These are phyloP conservation scores for Ceratobasidium papillatum DNA, from an alignment of 1,284 basidiomycete genomes.

Conservation along the genomic window DNA sequence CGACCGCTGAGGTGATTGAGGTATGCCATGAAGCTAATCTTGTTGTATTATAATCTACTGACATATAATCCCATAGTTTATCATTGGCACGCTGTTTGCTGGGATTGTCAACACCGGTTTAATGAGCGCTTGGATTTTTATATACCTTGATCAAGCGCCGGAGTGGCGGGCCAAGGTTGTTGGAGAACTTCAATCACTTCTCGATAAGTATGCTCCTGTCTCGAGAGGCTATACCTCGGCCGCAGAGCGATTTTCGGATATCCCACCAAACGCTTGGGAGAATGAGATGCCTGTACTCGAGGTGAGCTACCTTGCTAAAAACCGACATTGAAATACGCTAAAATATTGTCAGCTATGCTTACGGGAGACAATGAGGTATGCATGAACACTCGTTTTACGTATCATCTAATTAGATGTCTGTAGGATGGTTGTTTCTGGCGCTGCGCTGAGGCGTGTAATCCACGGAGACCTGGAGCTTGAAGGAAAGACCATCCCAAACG, in stretches of 20 bases:
- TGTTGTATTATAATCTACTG: not conserved
- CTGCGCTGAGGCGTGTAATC: not conserved
- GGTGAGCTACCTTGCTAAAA: not conserved
- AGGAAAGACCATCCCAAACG: constrained; percentile 23
- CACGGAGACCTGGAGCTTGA: constrained; percentile 1
- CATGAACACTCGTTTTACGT: not conserved
- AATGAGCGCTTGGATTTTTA: constrained; percentile 27
- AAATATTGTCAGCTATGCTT: not conserved
- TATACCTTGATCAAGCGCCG: constrained; percentile 10
- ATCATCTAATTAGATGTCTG: not conserved
- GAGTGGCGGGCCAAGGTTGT: constrained; percentile 15
- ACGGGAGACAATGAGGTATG: constrained; percentile 27
- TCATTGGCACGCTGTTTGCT: constrained; percentile 17
- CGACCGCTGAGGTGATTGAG: not conserved
- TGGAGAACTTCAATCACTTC: not conserved
- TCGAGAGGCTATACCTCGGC: not conserved
- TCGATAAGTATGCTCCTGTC: constrained; percentile 11
- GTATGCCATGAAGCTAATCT: not conserved
- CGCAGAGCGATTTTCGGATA: constrained; percentile 9
- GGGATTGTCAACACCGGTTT: constrained; percentile 24
- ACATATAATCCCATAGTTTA: not conserved
- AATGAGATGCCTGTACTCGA: constrained; percentile 30
- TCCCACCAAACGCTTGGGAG: constrained; percentile 16
- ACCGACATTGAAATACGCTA: too few relatives aligned
- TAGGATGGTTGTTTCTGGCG: not conserved